Conservation (phyloP, 1,284 basidiomycete genomes). For the Caloboletus firmus region DNA sequence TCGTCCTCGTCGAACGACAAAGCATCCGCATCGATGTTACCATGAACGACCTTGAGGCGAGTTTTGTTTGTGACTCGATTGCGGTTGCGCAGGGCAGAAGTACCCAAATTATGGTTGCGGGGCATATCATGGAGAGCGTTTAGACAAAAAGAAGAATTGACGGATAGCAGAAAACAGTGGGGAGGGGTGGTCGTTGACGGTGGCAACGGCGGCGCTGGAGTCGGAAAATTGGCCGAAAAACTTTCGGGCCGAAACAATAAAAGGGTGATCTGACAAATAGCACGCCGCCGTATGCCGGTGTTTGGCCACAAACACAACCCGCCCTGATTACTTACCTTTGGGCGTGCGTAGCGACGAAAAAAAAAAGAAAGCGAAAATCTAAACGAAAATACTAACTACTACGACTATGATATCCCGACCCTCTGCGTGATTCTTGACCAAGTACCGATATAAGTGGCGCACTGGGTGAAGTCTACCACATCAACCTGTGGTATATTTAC, state of each 20-base stretch:
- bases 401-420: conserved; percentile 7
- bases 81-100: conserved; percentile 76
- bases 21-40: conserved; percentile 78
- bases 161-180: conserved; percentile 14
- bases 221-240: conserved; percentile 42
- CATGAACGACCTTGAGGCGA: conserved; percentile 78
- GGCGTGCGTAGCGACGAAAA: not conserved
- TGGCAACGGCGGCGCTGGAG: conserved; percentile 40
- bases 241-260: conserved; percentile 41
- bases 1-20: conserved; percentile 81
- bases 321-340: conserved; percentile 30
- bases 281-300: conserved; percentile 32
- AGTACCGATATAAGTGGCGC: not conserved
- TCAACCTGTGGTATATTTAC: not conserved
- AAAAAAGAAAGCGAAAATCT: conserved; percentile 11
- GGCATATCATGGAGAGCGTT: conserved; percentile 72
- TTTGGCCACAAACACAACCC: conserved; percentile 34
- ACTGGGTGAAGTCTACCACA: not conserved
- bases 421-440: not conserved
- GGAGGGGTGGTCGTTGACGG: conserved; percentile 34
- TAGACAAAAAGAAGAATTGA: conserved; percentile 21
- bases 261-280: conserved; percentile 34
- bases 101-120: conserved; percentile 69
- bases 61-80: conserved; percentile 91
- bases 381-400: conserved; percentile 15